Percentiles rank a stretch among this genome's conserved stretches.
phyloP scores from a whole-genome alignment of 106 monocot species.

The Gastrodia elata region DNA sequence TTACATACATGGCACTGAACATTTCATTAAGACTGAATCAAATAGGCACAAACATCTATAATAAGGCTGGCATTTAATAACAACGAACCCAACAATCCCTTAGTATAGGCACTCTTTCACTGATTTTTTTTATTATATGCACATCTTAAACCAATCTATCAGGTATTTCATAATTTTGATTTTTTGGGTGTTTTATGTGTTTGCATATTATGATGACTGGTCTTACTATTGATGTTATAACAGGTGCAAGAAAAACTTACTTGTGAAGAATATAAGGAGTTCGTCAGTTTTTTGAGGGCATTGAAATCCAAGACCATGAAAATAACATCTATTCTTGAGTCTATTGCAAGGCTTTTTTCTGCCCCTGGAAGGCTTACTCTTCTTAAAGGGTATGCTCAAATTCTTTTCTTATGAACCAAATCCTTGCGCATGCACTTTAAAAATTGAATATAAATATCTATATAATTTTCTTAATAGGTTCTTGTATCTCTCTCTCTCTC shows the following conservation, averaged over 20 bases:
- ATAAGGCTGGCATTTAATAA: too few species aligned
- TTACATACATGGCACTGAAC: too few species aligned
- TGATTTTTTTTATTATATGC: too few species aligned
- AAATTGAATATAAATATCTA: background rate
- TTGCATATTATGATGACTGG: too few species aligned
- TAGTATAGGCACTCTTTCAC: too few species aligned
- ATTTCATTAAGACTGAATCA: too few species aligned
- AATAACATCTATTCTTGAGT: slow-evolving; percentile 54
- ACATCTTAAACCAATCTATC: too few species aligned
- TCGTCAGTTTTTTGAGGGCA: slow-evolving; percentile 80
- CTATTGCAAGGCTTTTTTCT: slow-evolving; percentile 75
- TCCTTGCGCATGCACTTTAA: background rate
- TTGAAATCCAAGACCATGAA: slow-evolving; percentile 79
- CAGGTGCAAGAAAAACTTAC: slow-evolving; percentile 83
- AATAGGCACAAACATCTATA: too few species aligned
- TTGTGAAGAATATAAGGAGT: slow-evolving; percentile 74
- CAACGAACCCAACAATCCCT: too few species aligned
- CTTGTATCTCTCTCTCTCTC: background rate
- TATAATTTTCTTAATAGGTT: background rate
- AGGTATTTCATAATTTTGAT: too few species aligned
- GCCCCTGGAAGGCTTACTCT: slow-evolving; percentile 57
- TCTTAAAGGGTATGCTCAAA: slow-evolving; percentile 58
- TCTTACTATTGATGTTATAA: slow-evolving; percentile 9
- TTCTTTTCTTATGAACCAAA: background rate
- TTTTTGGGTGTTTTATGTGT: too few species aligned